Conservation (phyloP, 2,329 filamentous ascomycete species). For the Dothideomycetes sp. region DNA sequence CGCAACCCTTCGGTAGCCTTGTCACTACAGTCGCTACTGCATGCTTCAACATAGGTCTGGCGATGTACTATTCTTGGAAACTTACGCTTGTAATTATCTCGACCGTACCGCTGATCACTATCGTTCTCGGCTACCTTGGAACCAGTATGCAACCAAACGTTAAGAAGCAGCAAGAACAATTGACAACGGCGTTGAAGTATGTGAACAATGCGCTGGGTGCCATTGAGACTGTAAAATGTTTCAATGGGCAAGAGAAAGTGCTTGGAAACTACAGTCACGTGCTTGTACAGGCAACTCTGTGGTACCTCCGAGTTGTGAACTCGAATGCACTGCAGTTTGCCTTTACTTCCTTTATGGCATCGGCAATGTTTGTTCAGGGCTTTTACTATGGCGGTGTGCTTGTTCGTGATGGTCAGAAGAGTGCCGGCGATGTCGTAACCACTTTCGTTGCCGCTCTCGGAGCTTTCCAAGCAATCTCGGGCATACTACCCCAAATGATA, state of each 20-base stretch:
- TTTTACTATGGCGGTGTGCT: conserved; percentile 79
- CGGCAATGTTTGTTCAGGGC: conserved; percentile 72
- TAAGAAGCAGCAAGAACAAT: conserved; percentile 54
- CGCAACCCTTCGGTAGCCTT: conserved; percentile 65
- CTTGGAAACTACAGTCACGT: conserved; percentile 50
- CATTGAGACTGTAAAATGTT: conserved; percentile 80
- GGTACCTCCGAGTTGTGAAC: conserved; percentile 58
- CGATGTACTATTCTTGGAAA: conserved; percentile 72
- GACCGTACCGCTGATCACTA: conserved; percentile 56
- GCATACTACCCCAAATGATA: conserved; percentile 65
- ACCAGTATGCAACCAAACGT: conserved; percentile 53
- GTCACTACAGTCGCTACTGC: conserved; percentile 55
- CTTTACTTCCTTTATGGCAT: conserved; percentile 61
- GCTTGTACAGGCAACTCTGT: conserved; percentile 46
- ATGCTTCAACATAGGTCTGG: conserved; percentile 55
- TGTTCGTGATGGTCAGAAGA: conserved; percentile 46
- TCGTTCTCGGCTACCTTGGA: conserved; percentile 50
- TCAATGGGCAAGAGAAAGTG: conserved; percentile 65
- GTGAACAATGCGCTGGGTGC: conserved; percentile 57
- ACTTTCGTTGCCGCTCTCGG: conserved; percentile 76
- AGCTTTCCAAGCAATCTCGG: conserved; percentile 64
- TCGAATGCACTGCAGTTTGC: conserved; percentile 62
- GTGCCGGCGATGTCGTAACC: conserved; percentile 60
- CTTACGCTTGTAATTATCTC: conserved; percentile 70
- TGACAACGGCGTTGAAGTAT: conserved; percentile 61